Evolutionary conservation across 2,329 filamentous ascomycete genomes (phyloP), one percentile per base, ranked within the genome.

Genomic region (Talaromyces verruculosus): DNA sequence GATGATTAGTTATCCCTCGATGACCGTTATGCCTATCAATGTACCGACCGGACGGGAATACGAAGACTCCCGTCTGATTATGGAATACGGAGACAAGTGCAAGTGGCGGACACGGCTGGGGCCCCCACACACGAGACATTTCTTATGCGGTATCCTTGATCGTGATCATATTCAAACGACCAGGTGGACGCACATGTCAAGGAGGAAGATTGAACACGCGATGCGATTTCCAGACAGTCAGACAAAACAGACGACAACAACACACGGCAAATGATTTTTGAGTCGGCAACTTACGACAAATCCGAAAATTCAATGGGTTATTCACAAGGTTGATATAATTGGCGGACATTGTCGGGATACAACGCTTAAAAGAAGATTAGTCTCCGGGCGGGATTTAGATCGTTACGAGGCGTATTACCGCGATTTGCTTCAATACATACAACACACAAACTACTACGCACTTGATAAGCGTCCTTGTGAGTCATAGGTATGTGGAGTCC

Each of bases 21-120:
- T 19, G 49, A 53, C 49, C 49, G 49, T 53, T 51, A 30, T 17
- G 47, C 17, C 15, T 10, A 49, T n/a, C 25, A n/a, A 51, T 30
- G 25, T 30, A n/a, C 47, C 47, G 47, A 51, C 25, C 25, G 47
- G 30, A 51, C 47, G 47, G 45, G 8, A 51, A n/a, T 51, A 51
- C 47, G 45, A 28, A 13, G 7, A 11, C n/a, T 19, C 1, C n/a
- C 19, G 19, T 15, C 22, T 47, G 49, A 53, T 30, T 30, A n/a
- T 53, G 25, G 49, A 53, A 8, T 33, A 53, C 19, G 25, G 49
- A 53, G 25, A 53, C 49, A 30, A 33, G 30, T 33, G 7, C 30
- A 33, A 51, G 49, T 53, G 49, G 49, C 49, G 49, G 33, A 53
- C 49, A 53, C 49, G 49, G 49, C 49, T 33, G 47, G 47, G 25